Base-by-base conservation (phyloP, 176 grass and related monocot genomes). In the Rhynchospora pubera region DNA sequence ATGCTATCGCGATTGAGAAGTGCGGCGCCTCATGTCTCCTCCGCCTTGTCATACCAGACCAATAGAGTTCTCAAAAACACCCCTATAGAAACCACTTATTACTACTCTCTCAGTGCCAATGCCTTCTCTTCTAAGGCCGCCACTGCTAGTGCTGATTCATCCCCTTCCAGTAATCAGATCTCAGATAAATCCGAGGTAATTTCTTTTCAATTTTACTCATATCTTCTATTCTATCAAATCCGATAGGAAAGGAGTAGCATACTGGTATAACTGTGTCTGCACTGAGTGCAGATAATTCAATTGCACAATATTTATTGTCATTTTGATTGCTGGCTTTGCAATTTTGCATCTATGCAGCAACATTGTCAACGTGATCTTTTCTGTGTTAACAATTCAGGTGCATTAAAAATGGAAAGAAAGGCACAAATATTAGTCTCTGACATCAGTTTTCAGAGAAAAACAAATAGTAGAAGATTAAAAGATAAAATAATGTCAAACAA, bases 1-100 rank as follows among this genome's bases (percentile, higher is more conserved):
- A 69, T 85, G 83, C 74, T 90, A 78, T 86, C 87, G 62, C 69
- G 58, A 75, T 90, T 85, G 90, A 86, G 90, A 84, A 76, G 80
- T 24, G 87, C 83, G 73, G 83, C 85, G 3, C 85, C 73, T 48
- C 83, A 81, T 53, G 77, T 88, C 77, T 82, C 86, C 10, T 77
- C 86, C 26, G 60, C 77, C 44, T 73, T 82, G 21, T 71, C 32
- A 16, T 77, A 55, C 45, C 65, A 78, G 18, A 50, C 53, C 24
- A 84, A 51, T 14, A 22, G 14, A 47, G 23, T 93, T 66, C 76
- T 57, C 65, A 89, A 84, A 57, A 77, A 67, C 12, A 57, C 71
- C 64, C 57, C 79, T 48, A 89, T 52, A 42, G 84, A 65, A 9
- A 65, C 69, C n/a, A 21, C 78, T 66, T 74, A 67, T 78, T 65